Conservation (phyloP, 1,284 basidiomycete genomes). For the Cutaneotrichosporon spelunceum region DNA sequence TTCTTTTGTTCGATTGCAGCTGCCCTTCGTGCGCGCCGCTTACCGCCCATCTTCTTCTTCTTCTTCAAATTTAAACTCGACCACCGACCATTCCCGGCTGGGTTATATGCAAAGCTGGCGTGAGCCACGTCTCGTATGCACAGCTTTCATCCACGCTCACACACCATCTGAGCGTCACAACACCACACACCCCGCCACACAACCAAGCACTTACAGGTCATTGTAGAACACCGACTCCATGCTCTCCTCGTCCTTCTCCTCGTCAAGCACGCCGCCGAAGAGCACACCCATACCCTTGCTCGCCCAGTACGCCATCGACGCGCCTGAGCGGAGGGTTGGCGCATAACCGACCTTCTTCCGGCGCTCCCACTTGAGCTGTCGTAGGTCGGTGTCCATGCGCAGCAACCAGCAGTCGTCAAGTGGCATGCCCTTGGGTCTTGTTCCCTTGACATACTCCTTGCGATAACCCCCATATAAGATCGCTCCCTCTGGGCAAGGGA, state of each 20-base stretch:
- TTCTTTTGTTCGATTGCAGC: conserved; percentile 41
- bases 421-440: conserved; percentile 78
- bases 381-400: conserved; percentile 55
- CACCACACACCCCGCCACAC: background rate
- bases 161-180: background rate
- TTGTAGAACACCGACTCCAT: conserved; percentile 82
- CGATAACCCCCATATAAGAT: conserved; percentile 88
- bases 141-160: background rate
- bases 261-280: conserved; percentile 89
- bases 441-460: conserved; percentile 85
- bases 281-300: conserved; percentile 67
- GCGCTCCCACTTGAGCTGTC: conserved; percentile 76
- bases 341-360: conserved; percentile 75
- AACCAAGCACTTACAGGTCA: conserved; percentile 60
- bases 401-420: conserved; percentile 90
- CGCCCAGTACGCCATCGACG: conserved; percentile 46
- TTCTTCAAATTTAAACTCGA: conserved; percentile 65
- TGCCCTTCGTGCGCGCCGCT: conserved; percentile 33
- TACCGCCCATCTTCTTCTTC: conserved; percentile 56
- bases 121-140: background rate
- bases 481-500: conserved; percentile 75
- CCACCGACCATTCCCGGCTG: conserved; percentile 75
- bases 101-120: conserved; percentile 72
- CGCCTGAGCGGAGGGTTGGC: conserved; percentile 62
- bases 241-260: conserved; percentile 80